Conservation (phyloP, 179 eudicot species). For the Pouteria campechiana region DNA sequence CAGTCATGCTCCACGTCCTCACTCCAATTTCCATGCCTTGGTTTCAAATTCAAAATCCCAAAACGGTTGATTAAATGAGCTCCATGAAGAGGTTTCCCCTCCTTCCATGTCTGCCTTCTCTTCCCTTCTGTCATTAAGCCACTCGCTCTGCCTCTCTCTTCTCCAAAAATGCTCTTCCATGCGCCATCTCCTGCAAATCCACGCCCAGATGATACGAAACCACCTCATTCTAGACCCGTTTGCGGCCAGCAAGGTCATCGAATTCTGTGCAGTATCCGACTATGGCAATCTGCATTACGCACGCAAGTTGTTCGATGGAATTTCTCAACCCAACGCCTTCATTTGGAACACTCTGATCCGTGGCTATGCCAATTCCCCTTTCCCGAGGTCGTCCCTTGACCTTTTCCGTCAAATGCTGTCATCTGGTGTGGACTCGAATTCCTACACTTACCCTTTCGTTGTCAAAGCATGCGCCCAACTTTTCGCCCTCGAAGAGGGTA, state of each 20-base stretch:
- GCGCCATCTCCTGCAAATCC: constrained; percentile 16
- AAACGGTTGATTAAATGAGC: too few species aligned
- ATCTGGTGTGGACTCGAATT: constrained; percentile 9
- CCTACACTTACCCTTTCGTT: constrained; percentile 20
- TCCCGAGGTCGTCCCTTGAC: constrained; percentile 3
- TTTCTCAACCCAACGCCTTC: not conserved
- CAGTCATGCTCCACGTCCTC: too few species aligned
- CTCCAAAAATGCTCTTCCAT: constrained; percentile 17
- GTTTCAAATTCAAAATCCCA: too few species aligned
- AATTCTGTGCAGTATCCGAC: constrained; percentile 9
- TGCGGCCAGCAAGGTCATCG: constrained; percentile 16
- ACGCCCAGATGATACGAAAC: constrained; percentile 23
- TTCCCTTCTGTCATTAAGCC: too few species aligned
- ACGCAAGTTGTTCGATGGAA: constrained; percentile 4
- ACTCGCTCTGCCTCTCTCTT: too few species aligned
- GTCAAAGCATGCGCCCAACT: constrained; percentile 18
- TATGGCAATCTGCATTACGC: not conserved
- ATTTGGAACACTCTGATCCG: constrained; percentile 7
- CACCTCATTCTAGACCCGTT: constrained; percentile 12
- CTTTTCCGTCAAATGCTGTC: constrained; percentile 8
- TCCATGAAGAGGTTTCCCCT: too few species aligned
- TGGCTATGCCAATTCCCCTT: not conserved
- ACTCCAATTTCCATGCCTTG: too few species aligned
- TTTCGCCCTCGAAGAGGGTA: not conserved
- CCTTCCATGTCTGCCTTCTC: too few species aligned